Conservation (phyloP, 192 early-diverging fungal genomes). For the Linnemannia zychae region DNA sequence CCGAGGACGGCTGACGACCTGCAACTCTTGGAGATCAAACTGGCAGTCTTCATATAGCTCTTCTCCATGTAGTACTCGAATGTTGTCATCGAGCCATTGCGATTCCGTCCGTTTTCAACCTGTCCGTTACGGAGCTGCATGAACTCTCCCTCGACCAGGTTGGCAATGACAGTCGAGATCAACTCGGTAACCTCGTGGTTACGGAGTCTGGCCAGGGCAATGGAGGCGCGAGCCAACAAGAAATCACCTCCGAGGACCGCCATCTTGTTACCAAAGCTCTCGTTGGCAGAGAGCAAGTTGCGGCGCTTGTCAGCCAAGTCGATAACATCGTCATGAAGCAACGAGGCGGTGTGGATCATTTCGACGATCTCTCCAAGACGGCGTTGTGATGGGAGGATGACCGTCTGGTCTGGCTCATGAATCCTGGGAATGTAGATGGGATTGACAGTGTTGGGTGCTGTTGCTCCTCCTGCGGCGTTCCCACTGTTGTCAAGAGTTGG, state of each 20-base stretch:
- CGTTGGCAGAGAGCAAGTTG: constrained; percentile 81
- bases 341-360: constrained; percentile 97
- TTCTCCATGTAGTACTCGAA: constrained; percentile 97
- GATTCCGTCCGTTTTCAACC: constrained; percentile 40
- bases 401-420: constrained; percentile 48
- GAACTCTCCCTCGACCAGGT: constrained; percentile 97
- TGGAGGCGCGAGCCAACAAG: constrained; percentile 91
- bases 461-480: constrained; percentile 6
- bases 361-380: constrained; percentile 97
- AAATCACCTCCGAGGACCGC: constrained; percentile 96
- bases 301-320: constrained; percentile 84
- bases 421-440: constrained; percentile 37
- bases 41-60: constrained; percentile 95
- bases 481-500: constrained; percentile 28
- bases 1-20: constrained; percentile 88
- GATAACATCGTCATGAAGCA: constrained; percentile 92
- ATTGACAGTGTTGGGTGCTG: constrained; percentile 13
- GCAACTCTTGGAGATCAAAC: constrained; percentile 94
- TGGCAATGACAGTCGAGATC: constrained; percentile 91
- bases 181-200: constrained; percentile 95
- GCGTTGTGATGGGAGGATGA: constrained; percentile 88
- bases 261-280: constrained; percentile 97
- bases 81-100: constrained; percentile 53
- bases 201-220: constrained; percentile 90
- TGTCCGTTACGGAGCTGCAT: constrained; percentile 83